Percentiles rank a stretch among this genome's conserved stretches.
Evolutionary conservation across 2,329 filamentous ascomycete genomes (phyloP).

Genomic region (Colletotrichum tropicale): DNA sequence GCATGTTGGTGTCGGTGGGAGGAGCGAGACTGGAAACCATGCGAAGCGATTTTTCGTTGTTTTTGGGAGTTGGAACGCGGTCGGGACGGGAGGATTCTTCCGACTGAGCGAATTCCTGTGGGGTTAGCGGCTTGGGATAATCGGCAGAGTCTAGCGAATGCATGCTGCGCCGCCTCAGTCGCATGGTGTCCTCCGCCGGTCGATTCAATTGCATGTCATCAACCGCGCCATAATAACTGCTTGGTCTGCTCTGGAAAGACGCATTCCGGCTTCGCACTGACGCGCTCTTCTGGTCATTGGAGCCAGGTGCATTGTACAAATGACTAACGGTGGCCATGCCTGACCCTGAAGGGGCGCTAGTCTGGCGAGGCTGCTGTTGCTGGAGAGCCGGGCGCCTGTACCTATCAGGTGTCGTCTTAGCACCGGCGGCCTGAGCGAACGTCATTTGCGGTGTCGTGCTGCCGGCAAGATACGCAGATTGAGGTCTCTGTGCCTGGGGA

Average conservation of each 20-base stretch:
- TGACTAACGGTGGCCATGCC: constrained; percentile 61
- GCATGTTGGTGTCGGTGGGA: constrained; percentile 30
- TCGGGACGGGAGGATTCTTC: constrained; percentile 28
- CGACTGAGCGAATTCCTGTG: constrained; percentile 37
- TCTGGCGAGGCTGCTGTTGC: constrained; percentile 35
- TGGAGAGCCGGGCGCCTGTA: constrained; percentile 73
- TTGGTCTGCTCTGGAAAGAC: constrained; percentile 50
- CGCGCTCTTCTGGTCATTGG: constrained; percentile 26
- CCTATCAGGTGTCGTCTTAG: constrained; percentile 78
- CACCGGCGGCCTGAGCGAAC: constrained; percentile 60
- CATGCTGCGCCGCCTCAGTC: constrained; percentile 83
- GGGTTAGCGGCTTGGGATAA: constrained; percentile 40
- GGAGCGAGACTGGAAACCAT: constrained; percentile 29
- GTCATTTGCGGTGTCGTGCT: constrained; percentile 49
- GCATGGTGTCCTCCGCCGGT: constrained; percentile 73
- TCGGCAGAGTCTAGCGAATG: constrained; percentile 64
- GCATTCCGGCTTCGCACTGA: constrained; percentile 30
- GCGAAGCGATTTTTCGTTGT: constrained; percentile 42
- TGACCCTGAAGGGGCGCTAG: constrained; percentile 51
- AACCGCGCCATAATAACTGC: constrained; percentile 53
- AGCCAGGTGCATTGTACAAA: constrained; percentile 52
- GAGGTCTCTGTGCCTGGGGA: constrained; percentile 42
- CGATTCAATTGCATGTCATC: constrained; percentile 73
- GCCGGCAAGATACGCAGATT: constrained; percentile 43
- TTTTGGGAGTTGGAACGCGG: constrained; percentile 22